Percentiles rank a stretch among this genome's conserved stretches.
Conservation (phyloP, 140 eudicot species). For the Bidens hawaiensis region DNA sequence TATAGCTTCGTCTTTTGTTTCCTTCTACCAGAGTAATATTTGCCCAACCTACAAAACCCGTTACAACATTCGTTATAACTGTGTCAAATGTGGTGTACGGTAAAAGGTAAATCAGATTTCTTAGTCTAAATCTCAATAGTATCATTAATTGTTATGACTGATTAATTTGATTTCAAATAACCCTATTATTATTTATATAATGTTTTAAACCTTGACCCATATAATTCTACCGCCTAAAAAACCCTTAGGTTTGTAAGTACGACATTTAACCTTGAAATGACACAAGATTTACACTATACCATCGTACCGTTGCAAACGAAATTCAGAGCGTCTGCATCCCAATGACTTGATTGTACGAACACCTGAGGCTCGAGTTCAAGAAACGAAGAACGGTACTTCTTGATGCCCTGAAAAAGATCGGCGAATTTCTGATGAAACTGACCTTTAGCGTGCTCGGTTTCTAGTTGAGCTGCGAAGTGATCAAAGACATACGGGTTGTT, state of each 20-base stretch:
- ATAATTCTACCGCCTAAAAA: too few species aligned
- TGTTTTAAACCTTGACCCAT: too few species aligned
- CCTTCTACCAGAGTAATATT: constrained; percentile 31
- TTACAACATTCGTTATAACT: not conserved
- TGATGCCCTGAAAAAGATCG: constrained; percentile 47
- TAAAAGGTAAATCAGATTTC: too few species aligned
- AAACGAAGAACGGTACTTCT: constrained; percentile 50
- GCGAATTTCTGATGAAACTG: constrained; percentile 57
- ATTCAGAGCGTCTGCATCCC: constrained; percentile 55
- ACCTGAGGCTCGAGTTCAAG: constrained; percentile 75
- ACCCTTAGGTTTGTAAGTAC: too few species aligned
- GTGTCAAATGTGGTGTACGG: too few species aligned
- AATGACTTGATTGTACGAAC: constrained; percentile 54
- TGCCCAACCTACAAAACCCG: constrained; percentile 46
- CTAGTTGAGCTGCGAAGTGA: constrained; percentile 41
- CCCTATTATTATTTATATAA: too few species aligned
- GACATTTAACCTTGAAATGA: too few species aligned
- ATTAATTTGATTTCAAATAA: too few species aligned
- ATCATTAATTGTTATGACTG: too few species aligned
- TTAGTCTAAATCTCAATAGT: too few species aligned
- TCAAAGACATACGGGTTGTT: too few species aligned
- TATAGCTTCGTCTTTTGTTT: constrained; percentile 44
- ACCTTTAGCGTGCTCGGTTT: constrained; percentile 47
- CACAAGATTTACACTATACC: too few species aligned
- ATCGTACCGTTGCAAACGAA: constrained; percentile 55